Evolutionary conservation across 768 basidiomycete genomes (phyloP).

Genomic region (Suillus plorans): DNA sequence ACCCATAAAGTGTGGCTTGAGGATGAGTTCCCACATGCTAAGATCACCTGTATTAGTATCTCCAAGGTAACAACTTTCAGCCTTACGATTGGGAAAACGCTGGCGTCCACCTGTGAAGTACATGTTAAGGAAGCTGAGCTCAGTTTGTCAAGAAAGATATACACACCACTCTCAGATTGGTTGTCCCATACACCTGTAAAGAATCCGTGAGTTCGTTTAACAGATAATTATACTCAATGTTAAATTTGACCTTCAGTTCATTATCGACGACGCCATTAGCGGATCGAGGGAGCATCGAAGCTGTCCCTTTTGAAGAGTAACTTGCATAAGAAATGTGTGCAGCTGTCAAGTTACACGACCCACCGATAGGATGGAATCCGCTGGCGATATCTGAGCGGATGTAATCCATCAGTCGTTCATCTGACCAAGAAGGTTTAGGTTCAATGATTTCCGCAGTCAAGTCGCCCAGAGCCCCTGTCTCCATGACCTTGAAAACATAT

Average conservation of each 20-base stretch:
- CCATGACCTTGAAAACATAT: conserved; percentile 14
- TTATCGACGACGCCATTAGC: conserved; percentile 15
- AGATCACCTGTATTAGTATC: not conserved
- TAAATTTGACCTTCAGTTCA: conserved; percentile 12
- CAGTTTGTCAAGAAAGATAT: not conserved
- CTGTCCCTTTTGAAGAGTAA: conserved; percentile 10
- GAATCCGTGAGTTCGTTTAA: not conserved
- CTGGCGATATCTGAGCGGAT: conserved; percentile 10
- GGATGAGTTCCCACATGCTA: conserved; percentile 20
- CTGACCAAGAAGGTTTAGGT: conserved; percentile 16
- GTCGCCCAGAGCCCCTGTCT: conserved; percentile 16
- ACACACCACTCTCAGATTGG: conserved; percentile 15
- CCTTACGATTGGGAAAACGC: conserved; percentile 17
- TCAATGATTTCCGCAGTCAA: conserved; percentile 14
- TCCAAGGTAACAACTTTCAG: not conserved
- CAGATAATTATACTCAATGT: not conserved
- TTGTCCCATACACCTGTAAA: conserved; percentile 16
- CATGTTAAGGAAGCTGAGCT: not conserved
- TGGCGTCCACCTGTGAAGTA: conserved; percentile 15
- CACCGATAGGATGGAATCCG: conserved; percentile 14
- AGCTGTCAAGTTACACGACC: not conserved
- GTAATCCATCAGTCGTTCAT: conserved; percentile 16
- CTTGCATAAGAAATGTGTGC: not conserved
- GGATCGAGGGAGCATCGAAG: conserved; percentile 19
- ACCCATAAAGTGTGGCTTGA: conserved; percentile 21